Percentiles rank a stretch among this genome's conserved stretches.
phyloP scores from a whole-genome alignment of 1,284 basidiomycete genomes.

The Rhodotorula glutinis region DNA sequence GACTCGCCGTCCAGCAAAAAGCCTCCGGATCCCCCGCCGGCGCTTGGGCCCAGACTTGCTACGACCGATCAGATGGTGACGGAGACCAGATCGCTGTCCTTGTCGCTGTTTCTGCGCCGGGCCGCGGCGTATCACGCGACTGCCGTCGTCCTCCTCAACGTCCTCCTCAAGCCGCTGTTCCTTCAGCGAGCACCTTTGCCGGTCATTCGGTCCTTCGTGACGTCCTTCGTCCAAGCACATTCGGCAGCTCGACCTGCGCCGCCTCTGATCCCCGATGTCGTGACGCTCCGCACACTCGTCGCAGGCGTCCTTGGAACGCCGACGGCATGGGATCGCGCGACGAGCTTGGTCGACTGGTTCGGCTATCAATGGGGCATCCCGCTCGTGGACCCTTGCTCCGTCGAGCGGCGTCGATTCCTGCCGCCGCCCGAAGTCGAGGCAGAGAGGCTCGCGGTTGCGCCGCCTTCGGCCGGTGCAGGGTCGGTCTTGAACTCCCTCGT shows the following conservation, averaged over 20 bases:
- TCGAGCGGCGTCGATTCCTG: background rate
- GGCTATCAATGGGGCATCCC: slow-evolving; percentile 26
- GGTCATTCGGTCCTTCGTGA: slow-evolving; percentile 8
- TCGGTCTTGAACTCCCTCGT: background rate
- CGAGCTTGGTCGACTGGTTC: slow-evolving; percentile 19
- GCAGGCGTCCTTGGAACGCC: background rate
- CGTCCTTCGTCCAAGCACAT: slow-evolving; percentile 5
- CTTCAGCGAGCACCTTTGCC: background rate
- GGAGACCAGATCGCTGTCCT: background rate
- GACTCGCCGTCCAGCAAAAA: background rate
- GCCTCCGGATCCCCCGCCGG: background rate
- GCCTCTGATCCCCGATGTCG: background rate
- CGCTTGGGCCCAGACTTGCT: background rate
- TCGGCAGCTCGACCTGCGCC: slow-evolving; percentile 1
- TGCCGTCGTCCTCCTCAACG: slow-evolving; percentile 30
- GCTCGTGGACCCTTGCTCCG: background rate
- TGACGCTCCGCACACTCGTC: slow-evolving; percentile 13
- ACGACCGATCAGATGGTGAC: background rate
- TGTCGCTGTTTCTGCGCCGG: background rate
- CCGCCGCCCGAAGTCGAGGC: slow-evolving; percentile 1
- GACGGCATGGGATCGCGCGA: slow-evolving; percentile 3
- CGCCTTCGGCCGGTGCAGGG: background rate
- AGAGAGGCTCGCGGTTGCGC: background rate
- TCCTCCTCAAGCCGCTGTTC: slow-evolving; percentile 30
- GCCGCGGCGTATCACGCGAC: slow-evolving; percentile 17